Evolutionary conservation across 2,329 filamentous ascomycete species (phyloP), one percentile per base, ranked within the genome.

Genomic region (Epichloe uncinata): DNA sequence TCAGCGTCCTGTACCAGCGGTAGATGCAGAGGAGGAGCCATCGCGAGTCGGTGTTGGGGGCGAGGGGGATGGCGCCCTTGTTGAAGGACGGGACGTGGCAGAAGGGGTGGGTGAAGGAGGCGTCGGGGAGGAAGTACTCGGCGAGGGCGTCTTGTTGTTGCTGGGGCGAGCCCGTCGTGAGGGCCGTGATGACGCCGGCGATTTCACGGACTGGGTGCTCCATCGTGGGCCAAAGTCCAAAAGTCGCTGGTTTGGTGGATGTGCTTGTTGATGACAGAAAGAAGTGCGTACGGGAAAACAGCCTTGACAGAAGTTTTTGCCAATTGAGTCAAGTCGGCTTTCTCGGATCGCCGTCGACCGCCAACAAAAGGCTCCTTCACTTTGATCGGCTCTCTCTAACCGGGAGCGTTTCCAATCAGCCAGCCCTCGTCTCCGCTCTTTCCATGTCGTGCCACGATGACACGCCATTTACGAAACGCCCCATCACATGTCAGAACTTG

Each of bases 1-100:
- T 87, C 61, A 95, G 72, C 55, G 91, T 84, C 60, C 88, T 87
- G 66, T 94, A 91, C 85, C 85, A 90, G 40, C 81, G 78, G 61
- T 87, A 94, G 50, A 95, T 82, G 57, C 75, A 73, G 45, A 77
- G 69, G 16, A 94, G 73, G 5, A 86, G 62, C 67, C 74, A 79
- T 42, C 86, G 74, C 9, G 85, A 90, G 54, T 82, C 78, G 22
- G 78, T 50, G 1, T 59, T 57, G 7, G 66, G 64, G 0, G 70
- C 55, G 2, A 73, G 57, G 1, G 71, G 74, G 1, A 77, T 46
- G 2, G 61, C 52, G 33, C 67, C 55, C 16, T 69, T 62, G 3
- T 63, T 61, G 55, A 81, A 77, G 6, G 71, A 69, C 1, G 78
- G 77, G 1, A 87, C 85, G 12, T 80, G 77, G 60, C 85, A 89